Evolutionary conservation across 768 basidiomycete genomes (phyloP), one percentile per base, ranked within the genome.

Genomic region (Macrolepiota albuminosa): DNA sequence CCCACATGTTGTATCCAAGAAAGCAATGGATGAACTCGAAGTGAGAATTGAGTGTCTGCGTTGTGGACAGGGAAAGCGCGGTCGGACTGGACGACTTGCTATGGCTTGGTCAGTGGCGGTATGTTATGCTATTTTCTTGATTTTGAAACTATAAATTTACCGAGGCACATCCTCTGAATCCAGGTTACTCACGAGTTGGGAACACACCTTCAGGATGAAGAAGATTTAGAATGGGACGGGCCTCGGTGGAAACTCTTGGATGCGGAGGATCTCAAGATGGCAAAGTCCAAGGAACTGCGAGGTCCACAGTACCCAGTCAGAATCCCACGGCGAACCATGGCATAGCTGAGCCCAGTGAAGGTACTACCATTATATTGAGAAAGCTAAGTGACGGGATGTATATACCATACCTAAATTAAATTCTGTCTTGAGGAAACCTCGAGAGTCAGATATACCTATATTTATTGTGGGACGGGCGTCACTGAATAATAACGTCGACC

Each of bases 61-160:
- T 14, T 76, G 73, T 55, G 46, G 56, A 13, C 67, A 65, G n/a
- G 56, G 61, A 1, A 63, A 54, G 39, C 46, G 54, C 31, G 59
- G 65, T n/a, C 56, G 56, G 7, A 56, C 55, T 36, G 55, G 55
- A 14, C 61, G 68, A 8, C 64, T 69, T 14, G 66, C 68, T 14
- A 74, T 75, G 74, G 66, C 57, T n/a, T 76, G 75, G 73, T 69
- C 54, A 39, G 65, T 59, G 54, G 73, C 71, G 48, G 75, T 72
- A 64, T 53, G 69, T 66, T 9, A 16, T 18, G 14, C 13, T 14
- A n/a, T 33, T 13, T 13, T 8, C 36, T 43, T 26, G 24, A 39
- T 31, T 5, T 24, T 34, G 13, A 10, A 16, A 31, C 6, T 4
- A 43, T 21, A 18, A 11, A 33, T 31, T 54, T 29, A 43, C 18